phyloP scores from a whole-genome alignment of 306 rosid genomes.

The Vicia sativa region DNA sequence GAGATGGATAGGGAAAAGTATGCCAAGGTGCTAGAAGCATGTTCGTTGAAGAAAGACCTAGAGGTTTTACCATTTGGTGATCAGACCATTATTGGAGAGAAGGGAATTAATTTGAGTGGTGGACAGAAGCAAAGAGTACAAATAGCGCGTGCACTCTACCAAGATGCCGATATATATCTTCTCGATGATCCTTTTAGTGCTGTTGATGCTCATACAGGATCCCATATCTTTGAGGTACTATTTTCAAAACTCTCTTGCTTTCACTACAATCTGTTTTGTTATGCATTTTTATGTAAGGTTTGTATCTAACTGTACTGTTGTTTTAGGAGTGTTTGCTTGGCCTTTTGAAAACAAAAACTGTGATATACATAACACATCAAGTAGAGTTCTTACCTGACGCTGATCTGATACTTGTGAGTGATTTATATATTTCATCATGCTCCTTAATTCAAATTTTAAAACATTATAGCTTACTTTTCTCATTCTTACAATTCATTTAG shows the following conservation, averaged over 20 bases:
- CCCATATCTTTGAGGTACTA: constrained; percentile 73
- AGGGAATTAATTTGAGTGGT: no score
- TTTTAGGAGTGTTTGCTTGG: no score
- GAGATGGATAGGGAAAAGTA: constrained; percentile 76
- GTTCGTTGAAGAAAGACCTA: constrained; percentile 70
- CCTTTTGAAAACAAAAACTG: no score
- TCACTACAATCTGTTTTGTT: neutral
- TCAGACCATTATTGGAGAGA: constrained; percentile 80
- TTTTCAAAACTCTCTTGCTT: constrained; percentile 1
- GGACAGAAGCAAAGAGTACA: constrained; percentile 87
- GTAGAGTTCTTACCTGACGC: constrained; percentile 89
- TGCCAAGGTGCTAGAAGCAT: constrained; percentile 75
- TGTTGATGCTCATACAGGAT: constrained; percentile 93
- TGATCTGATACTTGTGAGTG: constrained; percentile 80
- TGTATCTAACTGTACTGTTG: constrained; percentile 22
- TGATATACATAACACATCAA: constrained; percentile 85
- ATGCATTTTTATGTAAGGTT: neutral
- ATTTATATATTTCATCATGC: no score
- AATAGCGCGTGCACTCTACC: constrained; percentile 80
- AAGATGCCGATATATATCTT: constrained; percentile 80
- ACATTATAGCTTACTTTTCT: neutral
- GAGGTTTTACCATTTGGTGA: constrained; percentile 77
- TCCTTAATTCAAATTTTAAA: neutral
- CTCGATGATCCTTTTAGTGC: constrained; percentile 93
- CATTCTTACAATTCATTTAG: constrained; percentile 41